Conservation (phyloP, 2,329 filamentous ascomycete genomes). For the Pseudocercospora ulei region DNA sequence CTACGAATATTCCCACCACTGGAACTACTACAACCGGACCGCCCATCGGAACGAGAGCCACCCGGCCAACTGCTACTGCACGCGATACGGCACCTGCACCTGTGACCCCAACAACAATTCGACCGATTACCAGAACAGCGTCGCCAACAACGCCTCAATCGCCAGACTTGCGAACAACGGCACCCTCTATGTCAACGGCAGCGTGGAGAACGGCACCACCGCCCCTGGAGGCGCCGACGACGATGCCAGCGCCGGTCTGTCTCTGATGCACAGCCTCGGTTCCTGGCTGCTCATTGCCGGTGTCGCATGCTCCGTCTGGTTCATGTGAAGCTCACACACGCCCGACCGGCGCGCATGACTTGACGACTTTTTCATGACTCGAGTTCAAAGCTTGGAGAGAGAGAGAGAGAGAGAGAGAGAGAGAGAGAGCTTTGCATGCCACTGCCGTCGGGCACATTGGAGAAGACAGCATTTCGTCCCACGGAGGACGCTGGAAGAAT, state of each 20-base stretch:
- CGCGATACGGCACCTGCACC: conserved; percentile 49
- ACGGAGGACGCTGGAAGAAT: no score
- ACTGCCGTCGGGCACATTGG: no score
- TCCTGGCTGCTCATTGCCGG: conserved; percentile 36
- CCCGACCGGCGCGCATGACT: no score
- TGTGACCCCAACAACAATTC: conserved; percentile 56
- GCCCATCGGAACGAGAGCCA: conserved; percentile 49
- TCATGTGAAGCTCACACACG: conserved; percentile 29
- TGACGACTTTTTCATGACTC: no score
- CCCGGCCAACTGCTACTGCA: conserved; percentile 54
- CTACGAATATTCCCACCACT: conserved; percentile 52
- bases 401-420: no score
- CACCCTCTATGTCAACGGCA: conserved; percentile 62
- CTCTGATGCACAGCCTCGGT: conserved; percentile 21
- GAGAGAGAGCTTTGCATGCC: no score
- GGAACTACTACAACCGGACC: conserved; percentile 43
- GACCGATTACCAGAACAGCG: conserved; percentile 50
- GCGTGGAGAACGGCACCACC: conserved; percentile 48
- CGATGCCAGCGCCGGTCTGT: conserved; percentile 14
- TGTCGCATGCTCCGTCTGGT: conserved; percentile 34
- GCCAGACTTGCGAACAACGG: conserved; percentile 51
- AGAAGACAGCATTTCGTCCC: no score
- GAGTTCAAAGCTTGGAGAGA: no score
- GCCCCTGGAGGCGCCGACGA: conserved; percentile 34
- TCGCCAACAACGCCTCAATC: conserved; percentile 52